Percentiles rank a stretch among this genome's conserved stretches.
Evolutionary conservation across 1,284 basidiomycete genomes (phyloP).

Genomic region (Melampsora abietis-canadensis): DNA sequence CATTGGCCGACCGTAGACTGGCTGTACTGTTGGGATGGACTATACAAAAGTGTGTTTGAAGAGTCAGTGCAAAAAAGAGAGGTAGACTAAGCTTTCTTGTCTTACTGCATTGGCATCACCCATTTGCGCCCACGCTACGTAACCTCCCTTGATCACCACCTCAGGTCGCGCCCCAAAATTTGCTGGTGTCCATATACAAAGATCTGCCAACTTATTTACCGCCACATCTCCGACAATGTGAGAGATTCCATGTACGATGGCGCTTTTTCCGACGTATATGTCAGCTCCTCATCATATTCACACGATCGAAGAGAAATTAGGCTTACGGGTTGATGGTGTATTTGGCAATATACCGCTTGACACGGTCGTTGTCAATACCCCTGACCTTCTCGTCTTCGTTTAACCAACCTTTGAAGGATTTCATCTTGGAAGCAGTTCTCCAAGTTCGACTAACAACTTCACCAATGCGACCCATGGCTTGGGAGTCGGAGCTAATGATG

Average conservation of each 20-base stretch:
- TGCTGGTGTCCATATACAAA: conserved; percentile 89
- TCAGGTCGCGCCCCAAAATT: conserved; percentile 89
- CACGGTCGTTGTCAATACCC: conserved; percentile 82
- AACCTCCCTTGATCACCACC: conserved; percentile 88
- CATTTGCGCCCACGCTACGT: conserved; percentile 78
- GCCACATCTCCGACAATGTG: conserved; percentile 82
- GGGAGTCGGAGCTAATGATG: conserved; percentile 92
- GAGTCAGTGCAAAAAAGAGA: conserved; percentile 8
- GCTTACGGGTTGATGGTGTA: conserved; percentile 96
- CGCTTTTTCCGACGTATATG: conserved; percentile 60
- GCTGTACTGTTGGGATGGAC: conserved; percentile 90
- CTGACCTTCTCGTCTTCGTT: conserved; percentile 63
- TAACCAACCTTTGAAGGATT: conserved; percentile 71
- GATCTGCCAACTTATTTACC: conserved; percentile 79
- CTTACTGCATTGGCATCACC: conserved; percentile 51
- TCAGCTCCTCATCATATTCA: too few relatives aligned
- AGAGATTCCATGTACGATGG: conserved; percentile 87
- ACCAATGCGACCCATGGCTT: conserved; percentile 96
- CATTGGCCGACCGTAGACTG: conserved; percentile 79
- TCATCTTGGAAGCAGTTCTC: conserved; percentile 96
- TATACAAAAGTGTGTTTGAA: conserved; percentile 8
- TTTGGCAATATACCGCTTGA: conserved; percentile 93
- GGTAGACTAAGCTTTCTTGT: conserved; percentile 9
- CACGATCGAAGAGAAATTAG: too few relatives aligned
- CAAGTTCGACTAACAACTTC: conserved; percentile 91